A percentile compares a stretch with the other conserved stretches of the same genome.
These are phyloP conservation scores for Mycena filopes DNA, from an alignment of 768 basidiomycete species.

Conservation along the genomic window DNA sequence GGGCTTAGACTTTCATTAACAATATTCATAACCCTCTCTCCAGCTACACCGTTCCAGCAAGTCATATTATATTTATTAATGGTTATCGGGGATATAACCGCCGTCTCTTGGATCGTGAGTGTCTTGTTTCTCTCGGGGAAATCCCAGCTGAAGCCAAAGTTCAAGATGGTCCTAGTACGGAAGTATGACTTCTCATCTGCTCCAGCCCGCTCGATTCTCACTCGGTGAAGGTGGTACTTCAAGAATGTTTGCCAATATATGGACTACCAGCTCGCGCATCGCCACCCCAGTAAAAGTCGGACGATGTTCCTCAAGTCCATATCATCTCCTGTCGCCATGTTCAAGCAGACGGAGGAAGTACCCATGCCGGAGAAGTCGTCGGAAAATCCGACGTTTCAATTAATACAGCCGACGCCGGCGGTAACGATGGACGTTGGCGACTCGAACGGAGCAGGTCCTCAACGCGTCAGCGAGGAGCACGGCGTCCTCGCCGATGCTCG, in stretches of 20 bases:
- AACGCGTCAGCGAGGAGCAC: conserved; percentile 14
- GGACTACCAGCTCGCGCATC: conserved; percentile 35
- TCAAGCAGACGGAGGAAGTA: conserved; percentile 28
- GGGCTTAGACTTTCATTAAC: neutral
- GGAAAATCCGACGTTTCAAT: conserved; percentile 21
- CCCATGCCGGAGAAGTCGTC: conserved; percentile 13
- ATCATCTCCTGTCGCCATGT: conserved; percentile 43
- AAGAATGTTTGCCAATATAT: conserved; percentile 54
- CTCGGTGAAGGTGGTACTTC: conserved; percentile 52
- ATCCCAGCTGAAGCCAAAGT: neutral
- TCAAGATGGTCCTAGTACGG: conserved; percentile 68
- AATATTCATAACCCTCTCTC: neutral
- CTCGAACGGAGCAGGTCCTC: conserved; percentile 6
- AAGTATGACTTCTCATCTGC: conserved; percentile 46
- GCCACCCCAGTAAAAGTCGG: conserved; percentile 35
- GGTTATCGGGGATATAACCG: conserved; percentile 58
- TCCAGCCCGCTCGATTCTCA: conserved; percentile 1
- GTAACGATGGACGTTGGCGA: conserved; percentile 25
- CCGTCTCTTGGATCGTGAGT: conserved; percentile 63
- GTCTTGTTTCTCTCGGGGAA: neutral
- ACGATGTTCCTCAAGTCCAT: conserved; percentile 46
- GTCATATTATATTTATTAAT: conserved; percentile 64
- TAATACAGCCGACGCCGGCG: conserved; percentile 38
- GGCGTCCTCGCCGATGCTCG: conserved; percentile 40
- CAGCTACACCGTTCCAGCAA: conserved; percentile 35